phyloP scores from a whole-genome alignment of 23 red algal genomes.

The Gracilaria gracilis region DNA sequence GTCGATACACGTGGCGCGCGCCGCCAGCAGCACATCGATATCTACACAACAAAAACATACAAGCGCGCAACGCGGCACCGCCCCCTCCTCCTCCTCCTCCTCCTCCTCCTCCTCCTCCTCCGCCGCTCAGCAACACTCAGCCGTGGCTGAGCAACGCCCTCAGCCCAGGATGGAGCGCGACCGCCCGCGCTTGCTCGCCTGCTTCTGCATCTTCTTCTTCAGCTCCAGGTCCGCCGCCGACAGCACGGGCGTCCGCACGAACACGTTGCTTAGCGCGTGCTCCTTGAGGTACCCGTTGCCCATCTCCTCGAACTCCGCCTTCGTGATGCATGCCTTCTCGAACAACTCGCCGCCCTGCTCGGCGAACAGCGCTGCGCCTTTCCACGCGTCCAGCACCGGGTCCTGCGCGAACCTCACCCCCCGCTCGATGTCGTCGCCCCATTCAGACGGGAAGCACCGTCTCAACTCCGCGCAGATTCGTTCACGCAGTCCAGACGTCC shows the following conservation, averaged over 20 bases:
- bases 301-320: constrained; percentile 80
- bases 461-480: constrained; percentile 69
- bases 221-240: constrained; percentile 67
- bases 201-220: constrained; percentile 77
- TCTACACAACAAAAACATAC: constrained; percentile 34
- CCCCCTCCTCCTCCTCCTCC: too few species aligned
- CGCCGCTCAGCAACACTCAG: background rate
- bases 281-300: constrained; percentile 83
- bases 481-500: constrained; percentile 35
- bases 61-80: background rate
- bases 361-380: constrained; percentile 76
- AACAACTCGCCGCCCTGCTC: constrained; percentile 57
- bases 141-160: background rate
- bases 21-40: too few species aligned
- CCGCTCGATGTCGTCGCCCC: constrained; percentile 57
- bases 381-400: constrained; percentile 77
- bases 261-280: constrained; percentile 73
- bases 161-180: constrained; percentile 24
- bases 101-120: background rate
- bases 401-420: constrained; percentile 60
- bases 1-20: constrained; percentile 26
- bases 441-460: constrained; percentile 53
- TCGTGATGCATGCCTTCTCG: constrained; percentile 53
- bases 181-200: constrained; percentile 62
- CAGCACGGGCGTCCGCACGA: constrained; percentile 45